These are phyloP conservation scores for Clonostachys rhizophaga DNA, from an alignment of 2,329 filamentous ascomycete genomes.

Conservation along the genomic window DNA sequence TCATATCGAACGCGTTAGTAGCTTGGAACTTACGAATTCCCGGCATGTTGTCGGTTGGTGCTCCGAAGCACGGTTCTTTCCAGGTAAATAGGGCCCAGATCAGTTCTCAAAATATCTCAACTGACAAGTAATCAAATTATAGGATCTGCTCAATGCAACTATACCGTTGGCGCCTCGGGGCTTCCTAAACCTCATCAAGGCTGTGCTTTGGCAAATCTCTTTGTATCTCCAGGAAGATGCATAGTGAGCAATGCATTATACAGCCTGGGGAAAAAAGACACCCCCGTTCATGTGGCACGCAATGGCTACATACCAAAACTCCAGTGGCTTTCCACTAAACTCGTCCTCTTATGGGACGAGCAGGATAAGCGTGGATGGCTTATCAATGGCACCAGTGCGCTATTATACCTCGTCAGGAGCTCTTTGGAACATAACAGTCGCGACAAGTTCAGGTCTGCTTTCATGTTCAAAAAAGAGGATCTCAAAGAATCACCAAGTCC, in stretches of 20 bases:
- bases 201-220: too few relatives aligned
- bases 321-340: not conserved
- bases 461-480: not conserved
- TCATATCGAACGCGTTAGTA: not conserved
- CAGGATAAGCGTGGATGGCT: not conserved
- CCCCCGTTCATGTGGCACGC: not conserved
- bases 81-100: not conserved
- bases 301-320: not conserved
- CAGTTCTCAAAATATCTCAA: too few relatives aligned
- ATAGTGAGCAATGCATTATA: too few relatives aligned
- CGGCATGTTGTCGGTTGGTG: not conserved
- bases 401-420: not conserved
- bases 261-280: too few relatives aligned
- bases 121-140: too few relatives aligned
- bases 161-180: too few relatives aligned
- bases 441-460: not conserved
- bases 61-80: not conserved
- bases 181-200: too few relatives aligned
- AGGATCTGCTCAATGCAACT: too few relatives aligned
- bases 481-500: not conserved
- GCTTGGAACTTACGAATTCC: not conserved
- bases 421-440: not conserved
- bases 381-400: not conserved
- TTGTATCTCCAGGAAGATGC: too few relatives aligned
- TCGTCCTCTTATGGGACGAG: not conserved